phyloP scores from a whole-genome alignment of 768 basidiomycete genomes.

The Holtermanniella nyarrowii region DNA sequence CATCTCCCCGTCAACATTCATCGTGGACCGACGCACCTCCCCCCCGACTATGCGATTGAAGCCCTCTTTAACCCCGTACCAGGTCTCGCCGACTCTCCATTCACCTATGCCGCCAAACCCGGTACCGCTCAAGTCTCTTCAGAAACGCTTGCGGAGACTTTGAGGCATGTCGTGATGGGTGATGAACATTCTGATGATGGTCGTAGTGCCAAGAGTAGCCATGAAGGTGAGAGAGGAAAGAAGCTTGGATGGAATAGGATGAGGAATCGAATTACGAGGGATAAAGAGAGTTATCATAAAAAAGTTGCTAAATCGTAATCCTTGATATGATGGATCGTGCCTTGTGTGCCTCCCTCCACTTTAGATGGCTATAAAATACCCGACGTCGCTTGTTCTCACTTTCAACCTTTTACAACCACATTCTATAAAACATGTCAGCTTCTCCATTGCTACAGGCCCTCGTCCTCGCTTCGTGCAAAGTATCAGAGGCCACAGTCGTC shows the following conservation, averaged over 20 bases:
- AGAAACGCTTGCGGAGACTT: no score
- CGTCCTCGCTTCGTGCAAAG: background rate
- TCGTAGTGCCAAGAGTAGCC: no score
- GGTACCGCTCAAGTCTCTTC: background rate
- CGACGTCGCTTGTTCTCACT: background rate
- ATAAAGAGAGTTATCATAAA: no score
- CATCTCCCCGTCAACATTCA: background rate
- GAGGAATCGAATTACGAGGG: background rate
- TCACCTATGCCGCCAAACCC: constrained; percentile 19
- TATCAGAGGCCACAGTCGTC: background rate
- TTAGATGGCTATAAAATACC: no score
- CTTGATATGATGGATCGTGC: background rate
- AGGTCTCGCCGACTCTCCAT: constrained; percentile 15
- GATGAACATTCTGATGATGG: no score
- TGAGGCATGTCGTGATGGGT: no score
- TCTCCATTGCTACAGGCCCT: background rate
- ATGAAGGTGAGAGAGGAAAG: no score
- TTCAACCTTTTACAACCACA: background rate
- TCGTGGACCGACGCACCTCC: constrained; percentile 1
- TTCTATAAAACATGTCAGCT: no score
- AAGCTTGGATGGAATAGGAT: background rate
- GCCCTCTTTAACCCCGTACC: constrained; percentile 29
- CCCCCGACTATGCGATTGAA: constrained; percentile 26
- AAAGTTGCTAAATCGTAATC: background rate
- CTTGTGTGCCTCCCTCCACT: no score